Conservation (phyloP, 148 eudicot species). For the Arctostaphylos glauca region DNA sequence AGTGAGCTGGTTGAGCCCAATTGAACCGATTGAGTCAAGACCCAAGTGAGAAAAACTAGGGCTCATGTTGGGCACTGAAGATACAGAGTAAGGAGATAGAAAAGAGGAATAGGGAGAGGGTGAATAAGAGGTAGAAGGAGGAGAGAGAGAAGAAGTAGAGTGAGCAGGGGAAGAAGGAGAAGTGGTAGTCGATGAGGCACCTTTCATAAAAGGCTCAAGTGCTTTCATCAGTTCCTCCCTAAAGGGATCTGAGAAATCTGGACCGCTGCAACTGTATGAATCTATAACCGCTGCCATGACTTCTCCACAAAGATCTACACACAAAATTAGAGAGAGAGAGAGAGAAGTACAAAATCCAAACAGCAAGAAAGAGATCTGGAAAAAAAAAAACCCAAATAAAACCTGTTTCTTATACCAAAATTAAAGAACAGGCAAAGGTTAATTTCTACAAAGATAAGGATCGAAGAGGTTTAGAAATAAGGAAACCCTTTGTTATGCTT, state of each 20-base stretch:
- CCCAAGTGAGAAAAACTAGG: constrained; percentile 25
- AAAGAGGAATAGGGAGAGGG: constrained; percentile 18
- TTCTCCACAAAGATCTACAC: neutral
- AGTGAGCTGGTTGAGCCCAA: constrained; percentile 39
- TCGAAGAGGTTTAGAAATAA: constrained; percentile 26
- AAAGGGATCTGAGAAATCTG: constrained; percentile 39
- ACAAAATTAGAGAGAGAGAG: neutral
- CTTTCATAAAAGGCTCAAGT: constrained; percentile 60
- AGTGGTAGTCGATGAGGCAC: constrained; percentile 35
- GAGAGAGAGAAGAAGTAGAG: neutral
- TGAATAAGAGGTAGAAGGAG: constrained; percentile 1
- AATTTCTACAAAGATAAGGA: constrained; percentile 20
- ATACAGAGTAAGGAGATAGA: constrained; percentile 11
- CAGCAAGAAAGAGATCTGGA: neutral
- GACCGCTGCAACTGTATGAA: constrained; percentile 31
- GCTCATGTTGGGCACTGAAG: constrained; percentile 20
- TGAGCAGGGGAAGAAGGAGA: constrained; percentile 21
- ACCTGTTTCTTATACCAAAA: constrained; percentile 33
- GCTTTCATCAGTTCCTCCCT: constrained; percentile 64
- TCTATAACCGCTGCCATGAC: constrained; percentile 51
- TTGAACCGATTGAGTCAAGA: constrained; percentile 19
- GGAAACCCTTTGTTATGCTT: constrained; percentile 17
- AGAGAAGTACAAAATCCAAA: neutral
- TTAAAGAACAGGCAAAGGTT: constrained; percentile 22
- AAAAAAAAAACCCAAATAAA: neutral